A percentile compares a stretch with the other conserved stretches of the same genome.
phyloP scores from a whole-genome alignment of 345 rosid species.

The Acer negundo region DNA sequence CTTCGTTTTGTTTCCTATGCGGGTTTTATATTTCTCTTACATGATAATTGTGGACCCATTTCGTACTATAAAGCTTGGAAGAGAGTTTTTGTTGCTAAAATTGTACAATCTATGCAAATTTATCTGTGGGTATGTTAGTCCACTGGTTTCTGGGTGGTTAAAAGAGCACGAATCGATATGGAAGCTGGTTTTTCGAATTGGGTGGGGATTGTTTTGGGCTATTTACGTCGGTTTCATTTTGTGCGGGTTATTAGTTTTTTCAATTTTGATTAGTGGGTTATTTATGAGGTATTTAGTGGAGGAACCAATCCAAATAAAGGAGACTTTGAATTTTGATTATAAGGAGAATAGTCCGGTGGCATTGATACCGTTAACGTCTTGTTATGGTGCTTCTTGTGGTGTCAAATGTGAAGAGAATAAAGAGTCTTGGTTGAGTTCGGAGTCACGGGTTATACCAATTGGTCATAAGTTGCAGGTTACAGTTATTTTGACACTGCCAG shows the following conservation, averaged over 20 bases:
- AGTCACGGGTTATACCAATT: conserved; percentile 36
- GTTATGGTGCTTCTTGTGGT: conserved; percentile 49
- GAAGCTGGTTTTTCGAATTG: conserved; percentile 46
- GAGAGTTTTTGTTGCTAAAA: conserved; percentile 32
- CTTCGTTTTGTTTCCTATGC: conserved; percentile 51
- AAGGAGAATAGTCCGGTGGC: conserved; percentile 67
- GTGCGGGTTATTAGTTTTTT: conserved; percentile 53
- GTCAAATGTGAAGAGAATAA: conserved; percentile 47
- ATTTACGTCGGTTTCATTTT: conserved; percentile 60
- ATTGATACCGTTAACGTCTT: conserved; percentile 54
- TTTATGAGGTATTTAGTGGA: conserved; percentile 59
- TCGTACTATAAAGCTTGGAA: conserved; percentile 41
- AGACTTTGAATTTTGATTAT: conserved; percentile 66
- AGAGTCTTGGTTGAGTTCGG: conserved; percentile 26
- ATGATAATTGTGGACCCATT: conserved; percentile 62
- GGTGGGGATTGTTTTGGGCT: conserved; percentile 74
- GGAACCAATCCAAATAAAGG: conserved; percentile 57
- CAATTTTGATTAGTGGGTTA: conserved; percentile 56
- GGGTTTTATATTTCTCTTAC: conserved; percentile 35
- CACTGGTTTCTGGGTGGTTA: conserved; percentile 38
- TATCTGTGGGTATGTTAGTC: conserved; percentile 31
- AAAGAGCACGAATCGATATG: conserved; percentile 47
- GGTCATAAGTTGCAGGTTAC: conserved; percentile 46
- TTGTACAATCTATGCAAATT: conserved; percentile 29
- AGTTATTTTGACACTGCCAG: conserved; percentile 63